Conservation (phyloP, 495 filamentous ascomycete species). For the Extremus antarcticus region DNA sequence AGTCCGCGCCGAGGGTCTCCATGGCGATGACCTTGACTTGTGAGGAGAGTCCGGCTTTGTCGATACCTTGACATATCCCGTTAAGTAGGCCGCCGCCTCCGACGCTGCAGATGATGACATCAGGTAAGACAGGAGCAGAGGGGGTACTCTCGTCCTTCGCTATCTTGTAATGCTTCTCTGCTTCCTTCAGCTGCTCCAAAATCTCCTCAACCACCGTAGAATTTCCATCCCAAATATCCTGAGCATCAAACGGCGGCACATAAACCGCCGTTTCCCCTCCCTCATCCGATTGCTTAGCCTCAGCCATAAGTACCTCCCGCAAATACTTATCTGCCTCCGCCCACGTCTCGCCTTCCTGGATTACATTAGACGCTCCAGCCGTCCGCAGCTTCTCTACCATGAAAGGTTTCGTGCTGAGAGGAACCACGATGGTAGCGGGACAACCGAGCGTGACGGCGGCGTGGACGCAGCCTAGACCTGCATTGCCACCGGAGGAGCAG, state of each 20-base stretch:
- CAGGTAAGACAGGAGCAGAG: constrained; percentile 35
- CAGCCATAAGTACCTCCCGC: constrained; percentile 47
- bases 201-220: constrained; percentile 67
- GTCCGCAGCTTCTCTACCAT: constrained; percentile 65
- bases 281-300: constrained; percentile 15
- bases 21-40: constrained; percentile 57
- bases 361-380: constrained; percentile 57
- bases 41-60: constrained; percentile 25
- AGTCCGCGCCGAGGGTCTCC: constrained; percentile 74
- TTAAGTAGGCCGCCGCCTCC: constrained; percentile 81
- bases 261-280: constrained; percentile 49
- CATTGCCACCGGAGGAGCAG: constrained; percentile 80
- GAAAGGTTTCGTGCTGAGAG: constrained; percentile 49
- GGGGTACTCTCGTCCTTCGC: too few relatives aligned
- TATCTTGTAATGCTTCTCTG: constrained; percentile 9
- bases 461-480: constrained; percentile 82
- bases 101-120: constrained; percentile 70
- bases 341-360: constrained; percentile 66
- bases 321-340: constrained; percentile 66
- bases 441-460: constrained; percentile 55
- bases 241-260: constrained; percentile 87
- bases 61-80: constrained; percentile 65
- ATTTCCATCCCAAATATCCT: constrained; percentile 73
- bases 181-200: constrained; percentile 39
- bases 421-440: constrained; percentile 73